Evolutionary conservation across 257 asterid species (phyloP).

Genomic region (Verbascum thapsus): DNA sequence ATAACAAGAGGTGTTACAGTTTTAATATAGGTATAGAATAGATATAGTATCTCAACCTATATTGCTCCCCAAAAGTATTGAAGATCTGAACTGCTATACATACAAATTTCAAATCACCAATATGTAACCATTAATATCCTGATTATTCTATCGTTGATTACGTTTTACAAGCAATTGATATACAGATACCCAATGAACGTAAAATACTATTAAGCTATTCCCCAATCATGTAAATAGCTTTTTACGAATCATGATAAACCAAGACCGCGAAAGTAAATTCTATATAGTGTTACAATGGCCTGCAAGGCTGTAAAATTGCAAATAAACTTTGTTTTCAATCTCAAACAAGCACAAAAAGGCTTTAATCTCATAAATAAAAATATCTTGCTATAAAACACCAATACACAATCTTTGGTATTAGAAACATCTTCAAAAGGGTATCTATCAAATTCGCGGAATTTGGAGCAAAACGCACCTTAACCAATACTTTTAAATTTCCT

Average conservation of each 20-base stretch:
- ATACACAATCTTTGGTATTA: background rate
- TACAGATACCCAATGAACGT: too few relatives aligned
- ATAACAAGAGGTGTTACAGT: background rate
- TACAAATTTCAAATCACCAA: too few relatives aligned
- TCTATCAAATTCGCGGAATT: background rate
- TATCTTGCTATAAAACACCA: background rate
- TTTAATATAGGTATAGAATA: too few relatives aligned
- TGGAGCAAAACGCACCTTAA: background rate
- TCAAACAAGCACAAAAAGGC: background rate
- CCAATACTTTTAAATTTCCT: background rate
- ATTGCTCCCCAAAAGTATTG: too few relatives aligned
- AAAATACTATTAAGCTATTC: too few relatives aligned
- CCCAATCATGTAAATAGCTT: too few relatives aligned
- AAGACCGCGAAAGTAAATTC: background rate
- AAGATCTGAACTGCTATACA: too few relatives aligned
- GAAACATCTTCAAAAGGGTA: constrained; percentile 3
- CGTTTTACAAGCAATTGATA: too few relatives aligned
- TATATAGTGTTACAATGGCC: background rate
- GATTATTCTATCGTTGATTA: too few relatives aligned
- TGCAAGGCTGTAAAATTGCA: constrained; percentile 1
- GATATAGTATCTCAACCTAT: too few relatives aligned
- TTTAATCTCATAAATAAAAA: background rate
- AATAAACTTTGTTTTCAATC: background rate
- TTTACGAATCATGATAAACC: too few relatives aligned
- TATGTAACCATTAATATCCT: too few relatives aligned